These are phyloP conservation scores for Leptographium procerum DNA, from an alignment of 2,329 filamentous ascomycete genomes.

Conservation along the genomic window DNA sequence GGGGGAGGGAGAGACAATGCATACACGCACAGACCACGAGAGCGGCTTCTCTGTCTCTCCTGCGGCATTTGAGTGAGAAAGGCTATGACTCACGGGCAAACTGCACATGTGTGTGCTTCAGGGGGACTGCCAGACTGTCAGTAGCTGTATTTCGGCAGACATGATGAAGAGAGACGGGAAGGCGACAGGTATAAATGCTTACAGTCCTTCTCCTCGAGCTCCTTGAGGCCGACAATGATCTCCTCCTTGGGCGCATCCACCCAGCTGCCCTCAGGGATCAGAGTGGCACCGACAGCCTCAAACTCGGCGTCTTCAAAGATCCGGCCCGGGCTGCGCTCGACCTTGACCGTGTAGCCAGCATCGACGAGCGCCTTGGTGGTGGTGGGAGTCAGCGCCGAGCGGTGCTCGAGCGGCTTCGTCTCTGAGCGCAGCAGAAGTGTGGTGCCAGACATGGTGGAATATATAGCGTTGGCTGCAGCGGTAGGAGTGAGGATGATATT, in stretches of 20 bases:
- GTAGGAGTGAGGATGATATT: background rate
- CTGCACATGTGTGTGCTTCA: conserved; percentile 61
- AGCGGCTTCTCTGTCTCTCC: too few relatives aligned
- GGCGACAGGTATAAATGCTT: conserved; percentile 14
- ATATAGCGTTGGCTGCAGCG: background rate
- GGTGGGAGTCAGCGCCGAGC: conserved; percentile 13
- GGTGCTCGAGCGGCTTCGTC: conserved; percentile 16
- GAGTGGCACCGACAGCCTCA: conserved; percentile 48
- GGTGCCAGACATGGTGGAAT: conserved; percentile 1
- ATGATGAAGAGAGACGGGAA: too few relatives aligned
- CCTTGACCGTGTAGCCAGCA: conserved; percentile 56
- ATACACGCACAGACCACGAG: too few relatives aligned
- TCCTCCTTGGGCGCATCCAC: conserved; percentile 53
- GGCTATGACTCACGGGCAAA: conserved; percentile 29
- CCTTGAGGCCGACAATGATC: conserved; percentile 67
- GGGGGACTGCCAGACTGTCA: conserved; percentile 27
- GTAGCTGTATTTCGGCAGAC: background rate
- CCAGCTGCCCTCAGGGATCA: conserved; percentile 59
- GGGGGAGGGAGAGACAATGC: too few relatives aligned
- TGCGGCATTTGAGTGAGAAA: too few relatives aligned
- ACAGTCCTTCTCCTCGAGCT: conserved; percentile 61
- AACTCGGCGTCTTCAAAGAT: conserved; percentile 55
- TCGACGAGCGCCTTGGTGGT: conserved; percentile 45
- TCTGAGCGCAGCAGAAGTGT: conserved; percentile 12
- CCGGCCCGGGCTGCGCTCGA: conserved; percentile 56